Conservation (phyloP, 148 eudicot species). For the Talinum fruticosum region DNA sequence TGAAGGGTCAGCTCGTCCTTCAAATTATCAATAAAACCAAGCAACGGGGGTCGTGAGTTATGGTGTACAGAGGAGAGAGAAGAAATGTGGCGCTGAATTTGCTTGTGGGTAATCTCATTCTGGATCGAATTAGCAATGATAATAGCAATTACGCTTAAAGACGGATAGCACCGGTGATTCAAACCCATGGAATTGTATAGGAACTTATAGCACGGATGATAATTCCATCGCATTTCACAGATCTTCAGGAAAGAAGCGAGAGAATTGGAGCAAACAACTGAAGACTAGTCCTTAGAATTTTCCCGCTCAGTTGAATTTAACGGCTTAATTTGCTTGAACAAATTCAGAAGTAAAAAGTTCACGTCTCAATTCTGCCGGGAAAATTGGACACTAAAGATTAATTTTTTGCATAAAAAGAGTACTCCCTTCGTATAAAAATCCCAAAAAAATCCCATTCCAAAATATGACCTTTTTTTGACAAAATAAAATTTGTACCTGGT, state of each 20-base stretch:
- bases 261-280: too few relatives aligned
- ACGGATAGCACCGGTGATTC: constrained; percentile 3
- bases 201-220: background rate
- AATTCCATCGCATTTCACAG: constrained; percentile 24
- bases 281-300: background rate
- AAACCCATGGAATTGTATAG: background rate
- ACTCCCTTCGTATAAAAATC: too few relatives aligned
- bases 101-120: constrained; percentile 15
- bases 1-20: constrained; percentile 22
- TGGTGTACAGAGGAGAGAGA: constrained; percentile 10
- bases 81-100: constrained; percentile 13
- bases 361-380: too few relatives aligned
- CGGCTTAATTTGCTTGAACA: background rate
- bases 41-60: constrained; percentile 20
- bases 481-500: too few relatives aligned
- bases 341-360: too few relatives aligned
- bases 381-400: too few relatives aligned
- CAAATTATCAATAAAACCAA: constrained; percentile 31
- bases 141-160: constrained; percentile 4
- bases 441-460: too few relatives aligned
- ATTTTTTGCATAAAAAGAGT: too few relatives aligned
- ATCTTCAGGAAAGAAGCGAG: too few relatives aligned
- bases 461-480: too few relatives aligned
- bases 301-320: background rate
- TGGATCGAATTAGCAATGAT: constrained; percentile 6